Conservation (phyloP, 2,329 filamentous ascomycete genomes). For the Trichoderma sp. region DNA sequence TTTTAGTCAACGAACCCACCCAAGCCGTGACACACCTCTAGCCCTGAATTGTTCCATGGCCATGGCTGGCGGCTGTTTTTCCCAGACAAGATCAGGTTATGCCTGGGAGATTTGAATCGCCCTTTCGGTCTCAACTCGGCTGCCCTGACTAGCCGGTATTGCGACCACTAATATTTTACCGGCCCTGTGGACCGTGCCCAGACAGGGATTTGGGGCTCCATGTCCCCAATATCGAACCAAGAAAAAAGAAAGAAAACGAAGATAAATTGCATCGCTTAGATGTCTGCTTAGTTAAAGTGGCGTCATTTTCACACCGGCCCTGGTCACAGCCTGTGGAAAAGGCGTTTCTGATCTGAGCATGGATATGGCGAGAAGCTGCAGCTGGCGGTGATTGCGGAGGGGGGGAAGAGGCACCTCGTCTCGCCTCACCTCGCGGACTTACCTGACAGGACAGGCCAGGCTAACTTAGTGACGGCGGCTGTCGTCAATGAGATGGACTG, state of each 20-base stretch:
- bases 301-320: conserved; percentile 11
- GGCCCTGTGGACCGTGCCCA: conserved; percentile 9
- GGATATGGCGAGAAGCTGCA: neutral
- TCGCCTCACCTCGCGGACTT: neutral
- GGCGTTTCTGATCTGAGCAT: conserved; percentile 19
- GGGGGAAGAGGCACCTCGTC: neutral
- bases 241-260: neutral
- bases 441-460: neutral
- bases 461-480: neutral
- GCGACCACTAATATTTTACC: conserved; percentile 11
- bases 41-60: neutral
- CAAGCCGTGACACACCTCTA: conserved; percentile 4
- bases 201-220: neutral
- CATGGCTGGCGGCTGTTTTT: neutral
- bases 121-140: conserved; percentile 18
- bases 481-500: neutral
- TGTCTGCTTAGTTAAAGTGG: conserved; percentile 14
- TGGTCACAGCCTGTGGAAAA: conserved; percentile 1
- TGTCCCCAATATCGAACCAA: conserved; percentile 12
- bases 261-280: conserved; percentile 19
- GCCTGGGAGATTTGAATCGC: conserved; percentile 1
- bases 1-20: conserved; percentile 13
- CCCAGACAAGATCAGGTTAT: conserved; percentile 11
- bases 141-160: conserved; percentile 18
- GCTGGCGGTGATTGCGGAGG: conserved; percentile 8